Conservation (phyloP, 441 rosid species). For the Brassica balearica region DNA sequence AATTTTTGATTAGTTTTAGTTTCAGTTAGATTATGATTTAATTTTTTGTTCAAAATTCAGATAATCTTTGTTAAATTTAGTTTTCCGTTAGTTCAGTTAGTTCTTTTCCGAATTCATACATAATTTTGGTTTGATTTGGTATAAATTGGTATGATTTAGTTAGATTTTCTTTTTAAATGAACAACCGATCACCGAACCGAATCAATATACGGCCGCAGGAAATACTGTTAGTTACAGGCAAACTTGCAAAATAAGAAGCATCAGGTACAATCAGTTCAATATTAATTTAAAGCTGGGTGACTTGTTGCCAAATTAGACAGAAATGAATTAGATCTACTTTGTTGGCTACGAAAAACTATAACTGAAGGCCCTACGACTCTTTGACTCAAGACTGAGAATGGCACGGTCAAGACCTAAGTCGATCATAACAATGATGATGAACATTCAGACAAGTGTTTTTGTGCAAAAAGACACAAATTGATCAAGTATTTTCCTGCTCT, state of each 20-base stretch:
- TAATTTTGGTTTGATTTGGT: background rate
- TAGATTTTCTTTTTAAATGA: too few species aligned
- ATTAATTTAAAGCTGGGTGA: too few species aligned
- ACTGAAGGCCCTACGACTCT: background rate
- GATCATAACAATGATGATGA: background rate
- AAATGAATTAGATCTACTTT: background rate
- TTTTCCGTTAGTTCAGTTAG: too few species aligned
- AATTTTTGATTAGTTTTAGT: background rate
- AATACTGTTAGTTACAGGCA: too few species aligned
- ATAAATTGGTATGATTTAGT: too few species aligned
- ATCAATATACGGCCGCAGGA: too few species aligned
- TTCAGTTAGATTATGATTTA: background rate
- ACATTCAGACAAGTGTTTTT: background rate
- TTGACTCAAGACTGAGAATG: background rate
- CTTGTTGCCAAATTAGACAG: too few species aligned
- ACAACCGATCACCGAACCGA: too few species aligned
- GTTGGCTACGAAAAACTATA: background rate
- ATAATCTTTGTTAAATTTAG: background rate
- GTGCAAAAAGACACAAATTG: slow-evolving; percentile 14
- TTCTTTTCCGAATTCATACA: background rate
- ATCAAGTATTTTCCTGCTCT: background rate
- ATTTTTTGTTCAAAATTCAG: background rate
- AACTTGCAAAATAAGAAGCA: too few species aligned
- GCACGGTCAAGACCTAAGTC: background rate
- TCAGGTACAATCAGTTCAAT: too few species aligned